Evolutionary conservation across 2,329 filamentous ascomycete species (phyloP).

Genomic region (Cadophora gregata): DNA sequence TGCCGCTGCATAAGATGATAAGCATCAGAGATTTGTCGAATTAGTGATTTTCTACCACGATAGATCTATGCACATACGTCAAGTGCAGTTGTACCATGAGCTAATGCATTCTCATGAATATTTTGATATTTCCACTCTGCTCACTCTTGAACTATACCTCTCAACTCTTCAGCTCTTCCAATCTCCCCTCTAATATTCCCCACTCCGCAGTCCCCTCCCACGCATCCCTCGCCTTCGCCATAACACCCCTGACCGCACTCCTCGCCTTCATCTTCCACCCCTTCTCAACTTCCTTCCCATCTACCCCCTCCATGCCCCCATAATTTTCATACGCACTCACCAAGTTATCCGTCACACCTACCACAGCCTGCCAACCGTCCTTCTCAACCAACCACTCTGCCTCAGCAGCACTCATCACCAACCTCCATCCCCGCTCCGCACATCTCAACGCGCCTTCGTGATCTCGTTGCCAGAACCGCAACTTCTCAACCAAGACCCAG

Average conservation of each 20-base stretch:
- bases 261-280: conserved; percentile 90
- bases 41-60: not conserved
- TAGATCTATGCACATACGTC: not conserved
- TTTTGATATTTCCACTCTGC: not conserved
- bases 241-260: conserved; percentile 81
- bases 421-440: conserved; percentile 87
- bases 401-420: conserved; percentile 58
- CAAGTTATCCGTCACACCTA: conserved; percentile 74
- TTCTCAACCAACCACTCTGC: conserved; percentile 48
- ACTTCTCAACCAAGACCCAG: conserved; percentile 75
- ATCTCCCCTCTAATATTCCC: conserved; percentile 61
- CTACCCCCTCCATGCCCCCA: conserved; percentile 65
- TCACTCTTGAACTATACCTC: not conserved
- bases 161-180: conserved; percentile 59
- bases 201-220: conserved; percentile 83
- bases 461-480: conserved; percentile 76
- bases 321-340: conserved; percentile 85
- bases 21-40: too few species aligned
- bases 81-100: not conserved
- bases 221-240: conserved; percentile 78
- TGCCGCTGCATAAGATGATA: too few species aligned
- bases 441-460: conserved; percentile 78
- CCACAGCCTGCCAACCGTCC: conserved; percentile 62
- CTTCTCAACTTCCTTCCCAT: conserved; percentile 67
- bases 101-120: not conserved